Base-by-base conservation (phyloP, 257 asterid species). In the Jaltomata sinuosa region DNA sequence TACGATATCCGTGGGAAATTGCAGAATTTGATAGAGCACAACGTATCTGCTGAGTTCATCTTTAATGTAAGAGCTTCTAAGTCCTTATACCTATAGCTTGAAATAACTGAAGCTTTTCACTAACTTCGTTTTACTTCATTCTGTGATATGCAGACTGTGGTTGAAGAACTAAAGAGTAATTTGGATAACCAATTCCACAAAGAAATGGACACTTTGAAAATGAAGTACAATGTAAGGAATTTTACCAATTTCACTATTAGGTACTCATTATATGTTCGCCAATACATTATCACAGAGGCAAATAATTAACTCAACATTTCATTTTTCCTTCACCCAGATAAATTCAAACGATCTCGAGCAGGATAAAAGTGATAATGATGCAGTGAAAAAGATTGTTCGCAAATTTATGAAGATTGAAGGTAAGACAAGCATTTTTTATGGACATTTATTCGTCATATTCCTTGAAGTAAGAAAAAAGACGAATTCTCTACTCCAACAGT, bases 391-490 rank as follows among this genome's bases (percentile, higher is more conserved):
- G 87, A 92, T 89, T 77, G 92, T 94, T 83, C 95, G 91, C 49
- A 93, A 93, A 74, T 94, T 94, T 89, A 92, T 93, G 97, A 91
- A 89, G 87, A 93, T 94, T 71, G 98, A 94, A 93, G 98, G 98
- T 93, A 89, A 87, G 90, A 83, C 61, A 42, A 19, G 14, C 12
- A 5, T 50, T 50, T 50, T 50, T 16, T 5, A 50, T 49, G 2
- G 19, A 49, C 2, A 49, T 49, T 12, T 49, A 14, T 49, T 49
- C 18, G 6, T 49, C 19, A n/a, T n/a, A n/a, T n/a, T n/a, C n/a
- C n/a, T n/a, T n/a, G n/a, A n/a, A n/a, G n/a, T n/a, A n/a, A n/a
- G n/a, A n/a, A n/a, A n/a, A n/a, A n/a, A n/a, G n/a, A n/a, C n/a
- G n/a, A n/a, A n/a, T n/a, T n/a, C n/a, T n/a, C 45, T 65, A 65